Base-by-base conservation (phyloP, 805 yeast species). In the Kurtzmaniella fragi region DNA sequence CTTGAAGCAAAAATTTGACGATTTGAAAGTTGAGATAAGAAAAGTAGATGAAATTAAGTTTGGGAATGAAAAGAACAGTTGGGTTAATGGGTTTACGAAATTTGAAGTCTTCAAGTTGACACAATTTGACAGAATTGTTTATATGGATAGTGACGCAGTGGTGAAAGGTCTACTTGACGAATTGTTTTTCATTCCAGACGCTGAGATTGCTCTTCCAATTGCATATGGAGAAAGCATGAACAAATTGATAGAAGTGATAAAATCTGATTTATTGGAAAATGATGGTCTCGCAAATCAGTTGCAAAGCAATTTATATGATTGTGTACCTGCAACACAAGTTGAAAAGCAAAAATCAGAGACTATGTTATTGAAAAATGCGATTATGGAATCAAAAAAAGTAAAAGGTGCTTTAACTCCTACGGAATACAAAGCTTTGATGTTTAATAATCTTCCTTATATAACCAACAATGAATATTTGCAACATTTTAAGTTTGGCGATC, bases 51-150 rank as follows among this genome's bases (percentile, higher is more conserved):
- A 16, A 11, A 29, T 48, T 35, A 32, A 39, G 25, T 38, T 44
- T 12, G 26, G 29, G 14, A 32, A 42, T 15, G 49, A 43, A 14
- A 40, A 37, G 10, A 37, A 42, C 5, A 49, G 63, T 29, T 80
- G 84, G 83, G 44, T 59, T 4, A 59, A 66, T 4, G 71, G 81
- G 40, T 73, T 75, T 45, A 77, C 82, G 1, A 81, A 81, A 48
- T 58, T 80, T 20, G 59, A 68, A 42, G 68, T 75, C 0, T 80
- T 80, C 50, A 64, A 69, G 37, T 65, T 67, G 48, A 56, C 61
- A 0, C 67, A 73, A 28, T 81, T 65, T 49, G 75, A 77, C 17
- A 54, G 82, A 33, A 53, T 81, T 15, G 66, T 81, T 11, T 79
- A 71, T 51, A 54, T 81, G 47, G 87, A 81, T 53, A 40, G 48